Conservation (phyloP, 805 yeast genomes). For the Pichia ethanolica region DNA sequence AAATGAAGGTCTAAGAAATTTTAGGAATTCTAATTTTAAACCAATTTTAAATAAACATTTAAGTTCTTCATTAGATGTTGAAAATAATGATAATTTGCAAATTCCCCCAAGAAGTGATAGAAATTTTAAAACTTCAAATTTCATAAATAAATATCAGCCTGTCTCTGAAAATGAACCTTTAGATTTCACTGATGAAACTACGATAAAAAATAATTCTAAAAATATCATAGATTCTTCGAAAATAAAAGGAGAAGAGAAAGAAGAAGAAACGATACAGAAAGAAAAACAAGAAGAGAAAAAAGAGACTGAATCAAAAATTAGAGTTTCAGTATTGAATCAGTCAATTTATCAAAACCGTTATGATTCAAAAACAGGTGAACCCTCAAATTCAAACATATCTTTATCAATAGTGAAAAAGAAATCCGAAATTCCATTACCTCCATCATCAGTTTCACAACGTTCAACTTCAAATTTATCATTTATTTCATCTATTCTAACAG, state of each 20-base stretch:
- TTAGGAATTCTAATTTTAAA: slow-evolving; percentile 5
- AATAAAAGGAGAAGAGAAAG: too few relatives aligned
- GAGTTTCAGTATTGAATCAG: slow-evolving; percentile 24
- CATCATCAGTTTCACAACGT: neutral
- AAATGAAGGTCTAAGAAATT: slow-evolving; percentile 4
- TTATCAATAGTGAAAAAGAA: neutral
- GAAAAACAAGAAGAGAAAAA: slow-evolving; percentile 7
- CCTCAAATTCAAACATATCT: neutral
- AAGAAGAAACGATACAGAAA: neutral
- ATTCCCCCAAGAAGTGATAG: neutral
- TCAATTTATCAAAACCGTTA: slow-evolving; percentile 19
- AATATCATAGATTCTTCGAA: too few relatives aligned
- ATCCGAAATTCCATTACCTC: too few relatives aligned
- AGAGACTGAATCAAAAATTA: neutral
- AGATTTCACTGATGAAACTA: neutral
- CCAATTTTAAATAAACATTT: slow-evolving; percentile 2
- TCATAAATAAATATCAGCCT: neutral
- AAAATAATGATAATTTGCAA: neutral
- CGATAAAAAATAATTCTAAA: neutral
- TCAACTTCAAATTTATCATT: neutral
- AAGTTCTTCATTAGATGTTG: neutral
- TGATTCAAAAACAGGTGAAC: slow-evolving; percentile 6
- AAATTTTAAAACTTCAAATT: neutral
- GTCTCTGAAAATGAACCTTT: slow-evolving; percentile 6
- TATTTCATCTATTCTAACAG: neutral